Evolutionary conservation across 345 rosid genomes (phyloP).

Genomic region (Turritis glabra): DNA sequence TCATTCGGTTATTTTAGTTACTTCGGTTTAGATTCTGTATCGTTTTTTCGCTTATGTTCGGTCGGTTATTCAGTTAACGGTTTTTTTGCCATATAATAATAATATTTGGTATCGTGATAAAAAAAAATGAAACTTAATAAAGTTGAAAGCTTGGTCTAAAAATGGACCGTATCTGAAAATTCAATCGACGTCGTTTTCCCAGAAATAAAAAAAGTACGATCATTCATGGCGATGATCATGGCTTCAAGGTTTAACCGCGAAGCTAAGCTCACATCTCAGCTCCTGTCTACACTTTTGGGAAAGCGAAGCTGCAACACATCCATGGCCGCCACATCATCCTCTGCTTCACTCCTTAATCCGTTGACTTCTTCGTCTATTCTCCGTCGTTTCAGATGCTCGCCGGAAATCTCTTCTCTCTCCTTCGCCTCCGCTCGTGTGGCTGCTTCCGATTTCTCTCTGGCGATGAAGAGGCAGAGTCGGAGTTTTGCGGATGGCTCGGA

Average conservation of each 20-base stretch:
- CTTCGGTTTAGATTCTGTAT: too few species aligned
- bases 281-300: slow-evolving; percentile 15
- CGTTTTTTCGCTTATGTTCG: too few species aligned
- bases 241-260: slow-evolving; percentile 25
- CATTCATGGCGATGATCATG: slow-evolving; percentile 37
- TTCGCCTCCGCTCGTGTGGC: slow-evolving; percentile 25
- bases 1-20: too few species aligned
- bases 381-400: slow-evolving; percentile 38
- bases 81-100: too few species aligned
- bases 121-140: background rate
- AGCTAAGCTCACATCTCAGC: slow-evolving; percentile 29
- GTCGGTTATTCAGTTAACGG: too few species aligned
- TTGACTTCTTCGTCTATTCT: slow-evolving; percentile 44
- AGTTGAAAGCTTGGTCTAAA: slow-evolving; percentile 18
- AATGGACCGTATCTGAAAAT: slow-evolving; percentile 23
- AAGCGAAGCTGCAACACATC: slow-evolving; percentile 13
- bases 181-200: slow-evolving; percentile 17
- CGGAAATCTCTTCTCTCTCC: slow-evolving; percentile 29
- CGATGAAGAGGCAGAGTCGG: slow-evolving; percentile 34
- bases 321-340: slow-evolving; percentile 41
- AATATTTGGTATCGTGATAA: background rate
- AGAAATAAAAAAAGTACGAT: background rate
- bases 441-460: slow-evolving; percentile 21
- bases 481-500: slow-evolving; percentile 27
- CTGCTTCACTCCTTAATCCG: slow-evolving; percentile 43